Evolutionary conservation across 768 basidiomycete genomes (phyloP), one percentile per base, ranked within the genome.

Genomic region (Psilocybe tampanensis): DNA sequence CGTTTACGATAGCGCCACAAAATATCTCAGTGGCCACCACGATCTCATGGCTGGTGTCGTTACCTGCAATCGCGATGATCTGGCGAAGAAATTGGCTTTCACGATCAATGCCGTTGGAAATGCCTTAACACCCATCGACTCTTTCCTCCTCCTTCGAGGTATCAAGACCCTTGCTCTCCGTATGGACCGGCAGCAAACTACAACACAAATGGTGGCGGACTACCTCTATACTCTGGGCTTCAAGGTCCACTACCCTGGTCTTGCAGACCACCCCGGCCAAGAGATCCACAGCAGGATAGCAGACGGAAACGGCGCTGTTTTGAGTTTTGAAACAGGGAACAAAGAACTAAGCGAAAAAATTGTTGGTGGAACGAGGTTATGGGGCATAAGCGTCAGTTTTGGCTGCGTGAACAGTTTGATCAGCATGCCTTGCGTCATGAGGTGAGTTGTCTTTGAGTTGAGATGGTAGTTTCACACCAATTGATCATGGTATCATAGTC

Each of bases 381-480:
- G 96, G 95, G 93, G 95, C 18, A 98, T 99, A 67, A 94, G 90
- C 60, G 97, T 99, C 65, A 95, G 93, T 69, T 99, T 99, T 67
- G 97, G 97, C 29, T 95, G 92, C 63, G 95, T 99, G 59, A 99
- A 99, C 77, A 94, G 92, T 67, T 71, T 99, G 71, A 98, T 98
- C 74, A 94, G 92, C 61, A 98, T 99, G 96, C 97, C 97, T 34
- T 98, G 97, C 71, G 86, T 94, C 65, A 98, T 99, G 97, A 97
- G 95, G 96, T 98, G 73, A 76, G 95, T 90, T 53, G 33, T 29
- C 52, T 53, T 58, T 32, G 23, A 51, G 32, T 32, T 57, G 41
- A 59, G 60, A 52, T 43, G 17, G 7, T 44, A 26, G 9, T 29
- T 39, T 39, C 36, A 6, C 15, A 13, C 61, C 54, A 49, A 55